A percentile compares a stretch with the other conserved stretches of the same genome.
Conservation (phyloP, 164 flowering plant genomes). For the Magnolia sinica region DNA sequence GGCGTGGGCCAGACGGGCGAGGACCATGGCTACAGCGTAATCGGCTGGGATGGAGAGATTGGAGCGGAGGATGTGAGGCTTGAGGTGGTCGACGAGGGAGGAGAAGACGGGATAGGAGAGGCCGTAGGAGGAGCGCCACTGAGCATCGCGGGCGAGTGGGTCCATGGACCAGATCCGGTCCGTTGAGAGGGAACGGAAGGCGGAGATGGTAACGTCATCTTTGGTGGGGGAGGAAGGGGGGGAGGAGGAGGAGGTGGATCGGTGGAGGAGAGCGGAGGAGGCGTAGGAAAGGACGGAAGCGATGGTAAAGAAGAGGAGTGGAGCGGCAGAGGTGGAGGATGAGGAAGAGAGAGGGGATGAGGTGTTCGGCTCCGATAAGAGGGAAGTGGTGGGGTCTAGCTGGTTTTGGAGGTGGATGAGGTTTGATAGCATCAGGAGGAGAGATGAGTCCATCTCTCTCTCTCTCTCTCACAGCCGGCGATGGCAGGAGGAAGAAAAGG, state of each 20-base stretch:
- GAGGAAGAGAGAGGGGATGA: constrained; percentile 30
- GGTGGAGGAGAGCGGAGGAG: constrained; percentile 57
- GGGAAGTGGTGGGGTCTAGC: constrained; percentile 70
- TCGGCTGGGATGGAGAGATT: constrained; percentile 74
- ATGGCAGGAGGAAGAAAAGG: not conserved
- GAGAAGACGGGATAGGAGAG: constrained; percentile 90
- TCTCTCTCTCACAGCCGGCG: not conserved
- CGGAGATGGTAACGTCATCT: constrained; percentile 23
- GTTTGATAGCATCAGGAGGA: constrained; percentile 78
- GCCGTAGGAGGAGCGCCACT: constrained; percentile 84
- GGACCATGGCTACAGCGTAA: constrained; percentile 88
- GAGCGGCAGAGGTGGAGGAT: constrained; percentile 35
- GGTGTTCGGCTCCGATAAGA: constrained; percentile 40
- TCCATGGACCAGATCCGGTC: constrained; percentile 89
- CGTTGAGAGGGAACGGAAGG: constrained; percentile 76
- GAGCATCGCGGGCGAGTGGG: constrained; percentile 74
- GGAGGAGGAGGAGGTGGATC: constrained; percentile 57
- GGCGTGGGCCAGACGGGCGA: constrained; percentile 82
- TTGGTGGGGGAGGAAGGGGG: constrained; percentile 46
- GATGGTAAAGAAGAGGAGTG: constrained; percentile 27
- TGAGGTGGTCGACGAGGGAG: constrained; percentile 78
- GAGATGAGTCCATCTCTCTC: constrained; percentile 60
- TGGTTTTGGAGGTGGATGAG: constrained; percentile 90
- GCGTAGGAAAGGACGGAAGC: constrained; percentile 37
- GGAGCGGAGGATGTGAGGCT: constrained; percentile 68